Percentiles rank a stretch among this genome's conserved stretches.
phyloP scores from a whole-genome alignment of 2,329 filamentous ascomycete genomes.

The Fusarium sororula region DNA sequence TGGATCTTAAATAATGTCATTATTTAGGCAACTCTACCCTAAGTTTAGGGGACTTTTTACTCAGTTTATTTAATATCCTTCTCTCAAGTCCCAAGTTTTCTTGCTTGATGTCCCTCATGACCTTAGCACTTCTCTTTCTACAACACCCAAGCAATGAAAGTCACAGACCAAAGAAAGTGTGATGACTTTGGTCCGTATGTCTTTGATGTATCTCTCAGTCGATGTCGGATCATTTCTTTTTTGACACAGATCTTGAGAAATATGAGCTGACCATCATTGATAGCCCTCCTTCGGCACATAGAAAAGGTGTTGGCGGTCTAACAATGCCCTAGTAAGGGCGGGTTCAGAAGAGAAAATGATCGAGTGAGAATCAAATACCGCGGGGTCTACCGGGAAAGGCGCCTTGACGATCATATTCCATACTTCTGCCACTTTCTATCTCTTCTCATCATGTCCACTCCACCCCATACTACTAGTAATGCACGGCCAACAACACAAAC shows the following conservation, averaged over 20 bases:
- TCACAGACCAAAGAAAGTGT: neutral
- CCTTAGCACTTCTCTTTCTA: neutral
- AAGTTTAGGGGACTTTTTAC: neutral
- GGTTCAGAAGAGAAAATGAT: neutral
- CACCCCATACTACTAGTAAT: neutral
- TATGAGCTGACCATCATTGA: neutral
- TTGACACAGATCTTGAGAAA: neutral
- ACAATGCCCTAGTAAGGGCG: neutral
- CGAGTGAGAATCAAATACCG: neutral
- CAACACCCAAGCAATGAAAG: neutral
- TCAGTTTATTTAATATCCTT: neutral
- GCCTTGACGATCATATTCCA: neutral
- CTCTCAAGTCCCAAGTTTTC: neutral
- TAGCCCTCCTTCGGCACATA: neutral
- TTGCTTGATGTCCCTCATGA: neutral
- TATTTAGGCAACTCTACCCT: neutral
- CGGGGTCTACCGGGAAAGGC: neutral
- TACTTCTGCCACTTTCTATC: neutral
- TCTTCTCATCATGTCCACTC: neutral
- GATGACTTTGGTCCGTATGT: too few relatives aligned
- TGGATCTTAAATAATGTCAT: neutral
- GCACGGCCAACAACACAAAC: neutral
- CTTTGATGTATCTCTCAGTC: too few relatives aligned
- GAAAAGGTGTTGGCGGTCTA: neutral
- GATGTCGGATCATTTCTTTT: neutral